Evolutionary conservation across 1,284 basidiomycete species (phyloP).

Genomic region (Schizopora paradoxa): DNA sequence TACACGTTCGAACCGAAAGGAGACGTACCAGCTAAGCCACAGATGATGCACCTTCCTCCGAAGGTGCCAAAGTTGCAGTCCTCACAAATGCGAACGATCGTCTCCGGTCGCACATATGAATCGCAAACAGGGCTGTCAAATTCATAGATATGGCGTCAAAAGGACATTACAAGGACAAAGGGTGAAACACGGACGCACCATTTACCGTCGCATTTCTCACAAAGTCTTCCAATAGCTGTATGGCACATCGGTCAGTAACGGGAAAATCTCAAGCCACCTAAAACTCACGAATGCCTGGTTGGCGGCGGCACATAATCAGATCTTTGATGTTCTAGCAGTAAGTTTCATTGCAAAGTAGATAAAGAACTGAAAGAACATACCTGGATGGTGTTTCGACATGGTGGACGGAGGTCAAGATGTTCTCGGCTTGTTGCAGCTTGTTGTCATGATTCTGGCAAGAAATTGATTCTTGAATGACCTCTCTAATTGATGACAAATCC

Average conservation of each 20-base stretch:
- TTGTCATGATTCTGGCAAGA: too few species aligned
- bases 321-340: slow-evolving; percentile 42
- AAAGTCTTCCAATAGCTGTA: slow-evolving; percentile 90
- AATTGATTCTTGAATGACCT: too few species aligned
- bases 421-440: too few species aligned
- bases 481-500: too few species aligned
- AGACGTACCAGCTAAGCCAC: slow-evolving; percentile 80
- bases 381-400: slow-evolving; percentile 92
- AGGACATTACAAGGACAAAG: neutral
- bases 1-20: neutral
- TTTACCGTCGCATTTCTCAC: slow-evolving; percentile 99
- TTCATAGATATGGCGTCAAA: neutral
- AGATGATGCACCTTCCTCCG: slow-evolving; percentile 96
- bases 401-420: slow-evolving; percentile 18
- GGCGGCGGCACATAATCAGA: slow-evolving; percentile 94
- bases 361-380: slow-evolving; percentile 41
- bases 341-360: neutral
- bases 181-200: slow-evolving; percentile 57
- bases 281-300: slow-evolving; percentile 86
- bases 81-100: slow-evolving; percentile 96
- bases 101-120: slow-evolving; percentile 97
- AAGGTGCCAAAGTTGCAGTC: slow-evolving; percentile 99
- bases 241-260: neutral
- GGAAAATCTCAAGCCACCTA: neutral
- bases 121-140: slow-evolving; percentile 88